A percentile compares a stretch with the other conserved stretches of the same genome.
phyloP scores from a whole-genome alignment of 371 early-diverging fungal genomes.

The Dichotomocladium elegans region DNA sequence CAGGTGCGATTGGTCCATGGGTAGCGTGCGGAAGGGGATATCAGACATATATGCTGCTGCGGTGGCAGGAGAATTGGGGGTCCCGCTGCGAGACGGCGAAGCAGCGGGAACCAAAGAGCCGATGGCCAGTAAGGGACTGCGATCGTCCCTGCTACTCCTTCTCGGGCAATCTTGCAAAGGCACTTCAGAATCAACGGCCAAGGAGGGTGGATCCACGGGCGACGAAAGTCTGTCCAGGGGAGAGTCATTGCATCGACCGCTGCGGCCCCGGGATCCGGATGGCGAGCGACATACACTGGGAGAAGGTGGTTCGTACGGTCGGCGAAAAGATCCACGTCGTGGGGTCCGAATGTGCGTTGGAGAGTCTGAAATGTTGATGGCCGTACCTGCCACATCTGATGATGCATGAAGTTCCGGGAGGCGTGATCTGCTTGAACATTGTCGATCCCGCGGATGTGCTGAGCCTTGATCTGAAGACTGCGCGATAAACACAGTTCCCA shows the following conservation, averaged over 20 bases:
- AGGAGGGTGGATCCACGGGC: slow-evolving; percentile 3
- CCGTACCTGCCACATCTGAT: slow-evolving; percentile 1
- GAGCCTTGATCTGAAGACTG: slow-evolving; percentile 15
- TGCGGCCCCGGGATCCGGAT: slow-evolving; percentile 5
- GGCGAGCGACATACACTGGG: slow-evolving; percentile 10
- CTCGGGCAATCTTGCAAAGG: neutral
- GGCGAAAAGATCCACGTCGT: too few relatives aligned
- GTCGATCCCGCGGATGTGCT: slow-evolving; percentile 15
- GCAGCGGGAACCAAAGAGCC: slow-evolving; percentile 17
- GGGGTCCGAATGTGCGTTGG: too few relatives aligned
- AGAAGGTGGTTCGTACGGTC: slow-evolving; percentile 12
- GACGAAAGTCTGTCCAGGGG: neutral
- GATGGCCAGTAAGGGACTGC: slow-evolving; percentile 2
- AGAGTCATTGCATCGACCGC: neutral
- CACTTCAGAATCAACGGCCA: slow-evolving; percentile 2
- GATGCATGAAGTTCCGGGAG: neutral
- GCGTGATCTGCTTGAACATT: slow-evolving; percentile 12
- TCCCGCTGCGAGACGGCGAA: slow-evolving; percentile 2
- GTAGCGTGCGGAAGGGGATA: slow-evolving; percentile 3
- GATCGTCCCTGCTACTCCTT: neutral
- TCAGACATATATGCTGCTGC: neutral
- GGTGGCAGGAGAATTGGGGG: slow-evolving; percentile 1
- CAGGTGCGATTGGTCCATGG: slow-evolving; percentile 9
- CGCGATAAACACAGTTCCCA: slow-evolving; percentile 17
- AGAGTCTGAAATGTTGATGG: too few relatives aligned